phyloP scores from a whole-genome alignment of 192 early-diverging fungal species.

The Linderina pennispora region DNA sequence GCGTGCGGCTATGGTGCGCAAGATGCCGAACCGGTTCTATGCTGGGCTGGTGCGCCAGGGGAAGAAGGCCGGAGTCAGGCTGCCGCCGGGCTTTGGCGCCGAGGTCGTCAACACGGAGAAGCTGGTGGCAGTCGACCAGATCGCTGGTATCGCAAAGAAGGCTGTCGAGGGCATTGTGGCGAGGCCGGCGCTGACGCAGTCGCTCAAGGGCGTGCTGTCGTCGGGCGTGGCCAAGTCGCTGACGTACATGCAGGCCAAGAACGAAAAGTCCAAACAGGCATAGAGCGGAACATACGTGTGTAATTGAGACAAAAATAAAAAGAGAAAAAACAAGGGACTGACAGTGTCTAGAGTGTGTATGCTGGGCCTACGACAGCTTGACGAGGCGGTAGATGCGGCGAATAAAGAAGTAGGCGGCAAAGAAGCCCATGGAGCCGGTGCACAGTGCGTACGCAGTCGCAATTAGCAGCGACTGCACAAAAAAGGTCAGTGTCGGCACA shows the following conservation, averaged over 20 bases:
- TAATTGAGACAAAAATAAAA: not conserved
- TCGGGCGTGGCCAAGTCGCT: constrained; percentile 67
- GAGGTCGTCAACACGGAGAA: constrained; percentile 23
- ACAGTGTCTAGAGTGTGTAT: not conserved
- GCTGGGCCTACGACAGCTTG: constrained; percentile 4
- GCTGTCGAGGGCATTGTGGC: constrained; percentile 61
- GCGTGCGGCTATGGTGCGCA: constrained; percentile 64
- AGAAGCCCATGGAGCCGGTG: constrained; percentile 45
- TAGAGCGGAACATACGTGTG: not conserved
- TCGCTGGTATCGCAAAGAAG: constrained; percentile 33
- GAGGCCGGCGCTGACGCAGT: constrained; percentile 83
- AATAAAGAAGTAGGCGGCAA: constrained; percentile 43
- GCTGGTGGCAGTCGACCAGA: constrained; percentile 25
- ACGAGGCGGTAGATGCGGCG: constrained; percentile 38
- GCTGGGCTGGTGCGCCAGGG: constrained; percentile 47
- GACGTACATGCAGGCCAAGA: constrained; percentile 54
- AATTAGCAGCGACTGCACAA: constrained; percentile 64
- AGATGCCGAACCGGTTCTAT: constrained; percentile 75
- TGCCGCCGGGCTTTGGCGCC: constrained; percentile 21
- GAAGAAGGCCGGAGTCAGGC: constrained; percentile 26
- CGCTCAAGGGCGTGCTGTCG: constrained; percentile 85
- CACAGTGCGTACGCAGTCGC: constrained; percentile 52
- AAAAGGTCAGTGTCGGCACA: constrained; percentile 69
- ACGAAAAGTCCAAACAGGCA: constrained; percentile 20
- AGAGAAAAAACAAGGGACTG: not conserved